Evolutionary conservation across 805 yeast genomes (phyloP).

Genomic region (Saturnispora serradocipensis): DNA sequence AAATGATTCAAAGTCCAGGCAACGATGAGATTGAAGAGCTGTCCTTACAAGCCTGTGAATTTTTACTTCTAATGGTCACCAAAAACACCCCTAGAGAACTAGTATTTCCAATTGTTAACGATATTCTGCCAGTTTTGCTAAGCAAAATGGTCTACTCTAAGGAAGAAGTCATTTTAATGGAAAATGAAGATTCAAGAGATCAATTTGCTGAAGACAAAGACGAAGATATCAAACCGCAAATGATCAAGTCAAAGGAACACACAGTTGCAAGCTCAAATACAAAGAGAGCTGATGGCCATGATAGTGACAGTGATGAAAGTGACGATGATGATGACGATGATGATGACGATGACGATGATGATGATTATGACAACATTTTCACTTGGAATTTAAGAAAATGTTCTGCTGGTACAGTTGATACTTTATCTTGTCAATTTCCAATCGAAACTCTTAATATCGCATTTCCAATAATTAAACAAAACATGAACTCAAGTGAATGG

Average conservation of each 20-base stretch:
- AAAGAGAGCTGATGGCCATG: constrained; percentile 11
- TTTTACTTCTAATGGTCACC: constrained; percentile 67
- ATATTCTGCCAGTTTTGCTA: constrained; percentile 68
- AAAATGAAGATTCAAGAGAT: constrained; percentile 59
- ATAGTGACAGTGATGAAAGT: constrained; percentile 25
- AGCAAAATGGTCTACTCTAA: constrained; percentile 83
- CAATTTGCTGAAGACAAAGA: constrained; percentile 76
- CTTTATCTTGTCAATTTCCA: constrained; percentile 61
- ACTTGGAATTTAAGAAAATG: constrained; percentile 93
- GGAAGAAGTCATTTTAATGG: constrained; percentile 60
- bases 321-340: constrained; percentile 51
- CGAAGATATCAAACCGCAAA: constrained; percentile 80
- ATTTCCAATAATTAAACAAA: constrained; percentile 67
- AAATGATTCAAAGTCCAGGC: constrained; percentile 48
- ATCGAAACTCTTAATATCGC: constrained; percentile 54
- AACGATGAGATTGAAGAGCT: constrained; percentile 39
- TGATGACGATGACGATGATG: constrained; percentile 67
- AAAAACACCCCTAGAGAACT: constrained; percentile 46
- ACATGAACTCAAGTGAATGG: constrained; percentile 69
- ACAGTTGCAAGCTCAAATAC: constrained; percentile 13
- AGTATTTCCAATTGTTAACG: constrained; percentile 47
- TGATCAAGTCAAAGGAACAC: constrained; percentile 53
- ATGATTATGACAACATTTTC: constrained; percentile 53
- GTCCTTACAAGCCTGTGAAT: constrained; percentile 89
- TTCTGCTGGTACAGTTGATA: constrained; percentile 87